phyloP scores from a whole-genome alignment of 345 rosid genomes.

The Aegle marmelos region DNA sequence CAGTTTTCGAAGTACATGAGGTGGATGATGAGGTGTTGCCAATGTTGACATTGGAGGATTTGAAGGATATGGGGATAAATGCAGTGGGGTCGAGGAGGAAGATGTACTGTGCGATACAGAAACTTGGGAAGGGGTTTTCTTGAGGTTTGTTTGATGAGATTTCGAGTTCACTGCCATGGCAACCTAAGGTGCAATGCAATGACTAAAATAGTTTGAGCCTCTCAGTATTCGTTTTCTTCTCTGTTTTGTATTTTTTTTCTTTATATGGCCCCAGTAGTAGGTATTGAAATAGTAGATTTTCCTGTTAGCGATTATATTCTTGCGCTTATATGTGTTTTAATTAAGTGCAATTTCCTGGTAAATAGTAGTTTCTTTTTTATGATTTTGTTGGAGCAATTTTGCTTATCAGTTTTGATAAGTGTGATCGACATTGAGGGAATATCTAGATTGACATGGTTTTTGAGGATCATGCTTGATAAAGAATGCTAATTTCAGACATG shows the following conservation, averaged over 20 bases:
- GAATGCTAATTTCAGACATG: background rate
- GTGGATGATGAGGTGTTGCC: slow-evolving; percentile 86
- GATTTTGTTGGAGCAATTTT: background rate
- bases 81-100: slow-evolving; percentile 89
- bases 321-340: slow-evolving; percentile 11
- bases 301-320: slow-evolving; percentile 11
- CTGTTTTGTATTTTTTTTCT: background rate
- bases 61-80: slow-evolving; percentile 86
- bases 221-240: slow-evolving; percentile 5
- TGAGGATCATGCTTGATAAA: background rate
- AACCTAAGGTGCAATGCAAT: slow-evolving; percentile 44
- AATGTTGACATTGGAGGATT: slow-evolving; percentile 79
- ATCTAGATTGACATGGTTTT: background rate
- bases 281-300: slow-evolving; percentile 31
- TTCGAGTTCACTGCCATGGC: slow-evolving; percentile 39
- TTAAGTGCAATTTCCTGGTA: slow-evolving; percentile 23
- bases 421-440: background rate
- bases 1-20: slow-evolving; percentile 83
- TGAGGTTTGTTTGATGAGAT: slow-evolving; percentile 36
- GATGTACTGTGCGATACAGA: slow-evolving; percentile 74
- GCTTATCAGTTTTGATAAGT: background rate
- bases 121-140: slow-evolving; percentile 73
- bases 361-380: background rate
- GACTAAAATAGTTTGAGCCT: slow-evolving; percentile 37
- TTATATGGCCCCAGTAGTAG: slow-evolving; percentile 21